Conservation (phyloP, 768 basidiomycete species). For the Amanita inopinata region DNA sequence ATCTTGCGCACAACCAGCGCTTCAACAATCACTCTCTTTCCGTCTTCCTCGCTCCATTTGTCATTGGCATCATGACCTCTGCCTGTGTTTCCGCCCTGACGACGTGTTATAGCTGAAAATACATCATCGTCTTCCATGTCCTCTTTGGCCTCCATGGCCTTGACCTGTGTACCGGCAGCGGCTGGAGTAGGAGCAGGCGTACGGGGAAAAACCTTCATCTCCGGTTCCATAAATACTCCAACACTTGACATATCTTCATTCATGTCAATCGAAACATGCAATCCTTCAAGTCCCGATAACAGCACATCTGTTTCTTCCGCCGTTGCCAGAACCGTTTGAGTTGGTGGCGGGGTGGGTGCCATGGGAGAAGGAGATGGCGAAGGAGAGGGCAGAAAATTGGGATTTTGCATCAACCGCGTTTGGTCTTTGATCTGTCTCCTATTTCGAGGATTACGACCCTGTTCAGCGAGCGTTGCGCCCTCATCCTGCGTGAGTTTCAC, state of each 20-base stretch:
- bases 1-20: constrained; percentile 73
- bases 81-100: constrained; percentile 17
- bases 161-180: background rate
- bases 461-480: too few relatives aligned
- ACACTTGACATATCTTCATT: background rate
- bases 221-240: constrained; percentile 12
- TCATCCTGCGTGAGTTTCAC: too few relatives aligned
- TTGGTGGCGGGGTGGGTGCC: background rate
- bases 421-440: constrained; percentile 8
- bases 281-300: constrained; percentile 21
- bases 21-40: constrained; percentile 62
- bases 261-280: constrained; percentile 22
- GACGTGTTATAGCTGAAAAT: constrained; percentile 23
- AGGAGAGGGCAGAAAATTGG: too few relatives aligned
- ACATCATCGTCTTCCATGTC: constrained; percentile 27
- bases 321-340: background rate
- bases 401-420: too few relatives aligned
- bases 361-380: background rate
- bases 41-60: constrained; percentile 2
- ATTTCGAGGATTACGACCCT: too few relatives aligned
- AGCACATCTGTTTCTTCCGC: constrained; percentile 17
- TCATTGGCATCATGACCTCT: constrained; percentile 15
- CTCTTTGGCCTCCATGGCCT: constrained; percentile 8
- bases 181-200: constrained; percentile 2
- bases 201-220: background rate